Conservation (phyloP, 2,329 filamentous ascomycete genomes). For the Alternaria conjuncta region DNA sequence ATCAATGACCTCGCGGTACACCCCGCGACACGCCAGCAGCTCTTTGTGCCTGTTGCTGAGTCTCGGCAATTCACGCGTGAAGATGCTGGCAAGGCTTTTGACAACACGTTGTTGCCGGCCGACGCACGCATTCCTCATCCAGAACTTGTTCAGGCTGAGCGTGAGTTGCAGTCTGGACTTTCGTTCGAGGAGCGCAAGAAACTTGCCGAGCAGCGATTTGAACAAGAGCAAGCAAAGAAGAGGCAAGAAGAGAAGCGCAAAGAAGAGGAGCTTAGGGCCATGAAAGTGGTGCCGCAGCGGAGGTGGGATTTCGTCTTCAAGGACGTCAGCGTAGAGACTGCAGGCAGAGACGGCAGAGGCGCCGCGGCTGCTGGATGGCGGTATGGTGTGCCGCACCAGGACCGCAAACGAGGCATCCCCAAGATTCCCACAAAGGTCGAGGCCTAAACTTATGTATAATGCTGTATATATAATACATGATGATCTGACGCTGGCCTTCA, state of each 20-base stretch:
- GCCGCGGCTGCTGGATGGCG: constrained; percentile 62
- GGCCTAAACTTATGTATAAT: constrained; percentile 29
- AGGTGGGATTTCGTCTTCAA: constrained; percentile 68
- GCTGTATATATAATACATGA: constrained; percentile 1
- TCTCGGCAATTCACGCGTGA: constrained; percentile 69
- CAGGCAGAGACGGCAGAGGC: constrained; percentile 62
- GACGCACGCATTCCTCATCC: constrained; percentile 70
- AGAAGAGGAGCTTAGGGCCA: constrained; percentile 52
- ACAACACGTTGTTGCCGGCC: constrained; percentile 64
- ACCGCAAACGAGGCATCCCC: constrained; percentile 67
- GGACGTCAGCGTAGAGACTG: constrained; percentile 63
- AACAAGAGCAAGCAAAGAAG: constrained; percentile 43
- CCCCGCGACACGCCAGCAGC: constrained; percentile 59
- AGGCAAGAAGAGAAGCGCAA: constrained; percentile 51
- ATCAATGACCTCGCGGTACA: constrained; percentile 70
- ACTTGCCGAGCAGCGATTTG: constrained; percentile 39
- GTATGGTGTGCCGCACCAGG: constrained; percentile 68
- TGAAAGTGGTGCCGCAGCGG: constrained; percentile 54
- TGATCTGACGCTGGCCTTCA: constrained; percentile 28
- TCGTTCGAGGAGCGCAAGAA: constrained; percentile 43
- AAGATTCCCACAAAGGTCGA: constrained; percentile 69
- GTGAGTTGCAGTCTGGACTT: constrained; percentile 41
- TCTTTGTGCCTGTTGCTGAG: constrained; percentile 69
- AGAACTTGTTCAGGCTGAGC: constrained; percentile 59
- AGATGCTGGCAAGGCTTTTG: constrained; percentile 69